Evolutionary conservation across 768 basidiomycete genomes (phyloP), one percentile per base, ranked within the genome.

Genomic region (Coprinopsis marcescibilis): DNA sequence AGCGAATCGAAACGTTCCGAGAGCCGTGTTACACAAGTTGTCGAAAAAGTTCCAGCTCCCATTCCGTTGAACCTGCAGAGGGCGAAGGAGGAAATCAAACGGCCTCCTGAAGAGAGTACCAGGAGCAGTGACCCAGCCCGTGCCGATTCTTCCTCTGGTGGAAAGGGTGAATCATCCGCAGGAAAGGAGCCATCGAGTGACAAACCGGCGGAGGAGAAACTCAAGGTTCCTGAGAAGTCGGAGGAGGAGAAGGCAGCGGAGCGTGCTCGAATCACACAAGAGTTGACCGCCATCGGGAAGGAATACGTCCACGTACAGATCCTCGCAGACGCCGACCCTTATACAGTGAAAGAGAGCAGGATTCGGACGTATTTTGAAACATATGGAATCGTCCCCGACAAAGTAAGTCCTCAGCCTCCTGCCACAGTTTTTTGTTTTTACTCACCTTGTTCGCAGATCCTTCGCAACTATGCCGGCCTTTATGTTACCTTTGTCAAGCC

Each of bases 401-500:
- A 79, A 73, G 87, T 88, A 65, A 58, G 82, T 68, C 21, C 19
- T 35, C 38, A 23, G 2, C 48, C 32, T 12, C 12, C 11, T 27
- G 17, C 41, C 41, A 17, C 30, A 25, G 40, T 46, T 54, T 26
- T 39, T 39, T 46, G 26, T 42, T 45, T 46, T 55, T 45, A 39
- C 30, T 47, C 45, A 26, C 33, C 4, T 48, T 41, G 26, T 48
- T 41, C 45, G 26, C 47, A 89, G 86, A 73, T 93, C 21, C 67
- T 91, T 1, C 76, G 78, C 51, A 86, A 87, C 60, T 74, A 77
- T 42, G 64, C 67, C 1, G 85, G 82, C 8, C 85, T 89, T 73
- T 94, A 92, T 58, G 75, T 93, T 52, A 86, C 90, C 3, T 97
- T 96, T 60, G 58, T 67, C 15, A 76, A 78, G 3, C 59, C 70